Evolutionary conservation across 768 basidiomycete species (phyloP).

Genomic region (Crucibulum laeve): DNA sequence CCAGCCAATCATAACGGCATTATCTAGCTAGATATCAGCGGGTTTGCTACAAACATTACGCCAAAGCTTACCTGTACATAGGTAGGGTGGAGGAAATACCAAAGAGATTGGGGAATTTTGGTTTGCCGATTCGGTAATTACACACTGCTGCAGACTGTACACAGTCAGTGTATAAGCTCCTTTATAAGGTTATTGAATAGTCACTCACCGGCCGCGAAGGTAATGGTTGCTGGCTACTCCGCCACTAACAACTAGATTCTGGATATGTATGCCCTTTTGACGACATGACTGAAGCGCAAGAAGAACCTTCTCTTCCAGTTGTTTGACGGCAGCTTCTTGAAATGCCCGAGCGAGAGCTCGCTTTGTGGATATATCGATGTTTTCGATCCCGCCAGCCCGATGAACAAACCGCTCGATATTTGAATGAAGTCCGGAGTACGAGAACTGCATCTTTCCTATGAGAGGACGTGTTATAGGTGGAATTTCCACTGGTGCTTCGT

Average conservation of each 20-base stretch:
- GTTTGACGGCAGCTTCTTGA: conserved; percentile 64
- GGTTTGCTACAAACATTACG: neutral
- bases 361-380: conserved; percentile 31
- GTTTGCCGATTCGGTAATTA: conserved; percentile 11
- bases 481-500: conserved; percentile 21
- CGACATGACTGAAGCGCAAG: conserved; percentile 46
- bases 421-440: conserved; percentile 76
- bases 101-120: conserved; percentile 32
- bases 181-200: neutral
- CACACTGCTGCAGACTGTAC: conserved; percentile 41
- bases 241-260: conserved; percentile 78
- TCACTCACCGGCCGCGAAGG: conserved; percentile 57
- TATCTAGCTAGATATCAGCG: conserved; percentile 48
- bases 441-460: conserved; percentile 60
- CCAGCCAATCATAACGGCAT: conserved; percentile 97
- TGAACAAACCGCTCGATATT: conserved; percentile 57
- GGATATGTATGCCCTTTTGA: conserved; percentile 36
- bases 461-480: conserved; percentile 45
- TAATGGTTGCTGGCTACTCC: conserved; percentile 88
- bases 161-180: no score
- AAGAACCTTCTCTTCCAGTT: conserved; percentile 71
- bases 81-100: conserved; percentile 67
- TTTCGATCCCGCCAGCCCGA: conserved; percentile 34
- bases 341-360: conserved; percentile 64
- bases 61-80: conserved; percentile 71